Evolutionary conservation across 805 yeast genomes (phyloP).

Genomic region (Spathaspora arborariae): DNA sequence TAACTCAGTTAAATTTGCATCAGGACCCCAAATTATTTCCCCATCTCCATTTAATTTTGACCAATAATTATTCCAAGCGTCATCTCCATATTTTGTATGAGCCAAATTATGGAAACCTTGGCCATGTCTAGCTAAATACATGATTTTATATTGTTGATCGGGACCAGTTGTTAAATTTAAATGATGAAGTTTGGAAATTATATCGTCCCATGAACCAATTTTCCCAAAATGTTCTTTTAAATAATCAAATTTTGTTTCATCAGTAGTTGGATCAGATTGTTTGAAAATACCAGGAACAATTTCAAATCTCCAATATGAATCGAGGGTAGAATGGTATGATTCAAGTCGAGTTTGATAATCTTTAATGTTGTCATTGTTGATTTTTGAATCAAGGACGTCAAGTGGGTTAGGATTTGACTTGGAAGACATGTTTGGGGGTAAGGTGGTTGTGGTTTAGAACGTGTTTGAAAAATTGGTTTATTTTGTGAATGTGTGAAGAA

Average conservation of each 20-base stretch:
- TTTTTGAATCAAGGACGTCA: conserved; percentile 31
- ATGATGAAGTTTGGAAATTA: conserved; percentile 23
- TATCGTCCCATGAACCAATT: conserved; percentile 31
- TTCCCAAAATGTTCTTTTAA: conserved; percentile 43
- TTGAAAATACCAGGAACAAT: conserved; percentile 41
- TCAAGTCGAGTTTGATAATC: conserved; percentile 10
- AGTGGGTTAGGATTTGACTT: conserved; percentile 16
- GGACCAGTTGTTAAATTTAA: conserved; percentile 26
- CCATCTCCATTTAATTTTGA: conserved; percentile 44
- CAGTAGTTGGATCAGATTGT: conserved; percentile 40
- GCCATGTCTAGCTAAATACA: conserved; percentile 51
- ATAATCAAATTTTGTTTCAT: conserved; percentile 40
- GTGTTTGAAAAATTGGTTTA: neutral
- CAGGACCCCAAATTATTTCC: conserved; percentile 47
- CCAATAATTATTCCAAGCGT: conserved; percentile 46
- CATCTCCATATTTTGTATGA: conserved; percentile 42
- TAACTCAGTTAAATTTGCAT: conserved; percentile 45
- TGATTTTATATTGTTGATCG: conserved; percentile 38
- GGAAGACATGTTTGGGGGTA: neutral
- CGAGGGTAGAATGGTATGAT: conserved; percentile 6
- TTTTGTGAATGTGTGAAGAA: neutral
- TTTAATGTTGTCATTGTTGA: conserved; percentile 15
- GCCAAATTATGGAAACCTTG: conserved; percentile 52
- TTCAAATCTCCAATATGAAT: conserved; percentile 32
- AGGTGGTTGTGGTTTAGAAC: neutral